phyloP scores from a whole-genome alignment of 768 basidiomycete genomes.

The Lactarius sanguifluus region DNA sequence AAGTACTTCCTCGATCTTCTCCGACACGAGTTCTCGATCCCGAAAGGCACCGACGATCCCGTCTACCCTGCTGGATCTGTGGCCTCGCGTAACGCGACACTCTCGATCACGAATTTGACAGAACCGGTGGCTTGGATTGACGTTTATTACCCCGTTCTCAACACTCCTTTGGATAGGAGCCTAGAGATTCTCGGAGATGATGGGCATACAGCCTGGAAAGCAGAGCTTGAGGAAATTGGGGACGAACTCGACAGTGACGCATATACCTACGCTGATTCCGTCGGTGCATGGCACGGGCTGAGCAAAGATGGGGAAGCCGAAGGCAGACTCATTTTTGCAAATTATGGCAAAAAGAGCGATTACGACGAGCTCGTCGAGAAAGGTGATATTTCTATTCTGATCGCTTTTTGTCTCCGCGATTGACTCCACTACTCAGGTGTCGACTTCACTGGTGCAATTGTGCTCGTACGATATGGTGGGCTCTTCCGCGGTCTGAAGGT shows the following conservation, averaged over 20 bases:
- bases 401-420: neutral
- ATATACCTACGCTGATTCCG: slow-evolving; percentile 58
- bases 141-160: slow-evolving; percentile 85
- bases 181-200: slow-evolving; percentile 63
- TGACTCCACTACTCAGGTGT: slow-evolving; percentile 45
- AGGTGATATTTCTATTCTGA: slow-evolving; percentile 36
- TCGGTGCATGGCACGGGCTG: slow-evolving; percentile 86
- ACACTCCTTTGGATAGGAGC: slow-evolving; percentile 68
- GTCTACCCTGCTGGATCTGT: slow-evolving; percentile 70
- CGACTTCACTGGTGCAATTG: slow-evolving; percentile 75
- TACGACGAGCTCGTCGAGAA: slow-evolving; percentile 62
- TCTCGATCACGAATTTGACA: slow-evolving; percentile 45
- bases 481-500: slow-evolving; percentile 88
- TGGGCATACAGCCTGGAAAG: slow-evolving; percentile 59
- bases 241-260: slow-evolving; percentile 75
- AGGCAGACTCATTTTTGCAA: slow-evolving; percentile 72
- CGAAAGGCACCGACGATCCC: slow-evolving; percentile 43
- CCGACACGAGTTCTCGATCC: slow-evolving; percentile 60
- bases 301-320: slow-evolving; percentile 73
- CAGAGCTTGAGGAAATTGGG: slow-evolving; percentile 71
- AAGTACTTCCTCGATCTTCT: slow-evolving; percentile 65
- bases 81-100: slow-evolving; percentile 66
- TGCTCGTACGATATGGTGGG: slow-evolving; percentile 72
- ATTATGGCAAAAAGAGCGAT: slow-evolving; percentile 76
- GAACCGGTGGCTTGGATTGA: slow-evolving; percentile 78